Evolutionary conservation across 768 basidiomycete species (phyloP), one percentile per base, ranked within the genome.

Genomic region (Rhodotorula diobovata): DNA sequence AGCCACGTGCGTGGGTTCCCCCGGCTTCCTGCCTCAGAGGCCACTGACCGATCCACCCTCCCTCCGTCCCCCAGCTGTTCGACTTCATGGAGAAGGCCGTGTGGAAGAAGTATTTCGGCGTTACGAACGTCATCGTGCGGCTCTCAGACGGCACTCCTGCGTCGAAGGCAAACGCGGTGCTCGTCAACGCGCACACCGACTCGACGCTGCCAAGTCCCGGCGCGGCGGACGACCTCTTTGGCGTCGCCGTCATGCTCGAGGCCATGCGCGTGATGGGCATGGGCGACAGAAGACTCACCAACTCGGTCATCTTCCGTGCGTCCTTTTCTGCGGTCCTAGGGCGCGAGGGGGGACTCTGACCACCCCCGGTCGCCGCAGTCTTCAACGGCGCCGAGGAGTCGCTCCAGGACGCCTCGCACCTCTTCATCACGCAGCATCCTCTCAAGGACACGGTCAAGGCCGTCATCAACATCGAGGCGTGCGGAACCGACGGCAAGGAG

Each of bases 341-440:
- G 37, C 2, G 55, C 71, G 18, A 1, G 7, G 4, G 10, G 35
- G 37, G 23, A 56, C 57, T 7, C 11, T 43, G 91, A 5, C 23
- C 4, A 4, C 28, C 16, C 11, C 2, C 57, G 43, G 57, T 98
- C 71, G 96, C 16, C 11, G 9, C 57, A 58, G 57, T 98, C 71
- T 96, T 95, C 83, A 97, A 97, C 75, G 85, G 95, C 71, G 95
- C 89, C 20, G 94, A 98, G 80, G 94, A 98, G 79, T 91, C 89
- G 2, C 82, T 98, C 41, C 95, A 97, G 80, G 95, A 97, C 78
- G 93, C 89, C 0, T 93, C 91, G 0, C 94, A 98, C 81, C 83
- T 53, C 9, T 98, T 89, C 80, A 88, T 93, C 12, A 96, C 93
- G 1, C 92, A 95, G 77, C 92, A 96, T 79, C 87, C 54, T 53